Evolutionary conservation across 2,329 filamentous ascomycete species (phyloP).

Genomic region (Arthrobotrys sinensis): DNA sequence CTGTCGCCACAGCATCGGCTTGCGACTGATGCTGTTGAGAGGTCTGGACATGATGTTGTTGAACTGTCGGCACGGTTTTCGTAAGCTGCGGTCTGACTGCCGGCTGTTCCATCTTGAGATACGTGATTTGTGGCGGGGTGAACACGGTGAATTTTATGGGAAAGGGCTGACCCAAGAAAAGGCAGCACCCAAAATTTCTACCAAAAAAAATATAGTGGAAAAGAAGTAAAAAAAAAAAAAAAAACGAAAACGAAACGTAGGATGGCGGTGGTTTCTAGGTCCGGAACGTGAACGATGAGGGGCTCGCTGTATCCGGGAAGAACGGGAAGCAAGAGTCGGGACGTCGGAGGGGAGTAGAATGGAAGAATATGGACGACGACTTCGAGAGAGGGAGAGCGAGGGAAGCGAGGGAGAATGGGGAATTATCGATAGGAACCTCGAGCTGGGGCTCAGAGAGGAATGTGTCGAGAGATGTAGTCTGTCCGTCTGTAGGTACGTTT

Average conservation of each 20-base stretch:
- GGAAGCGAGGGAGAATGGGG: constrained; percentile 22
- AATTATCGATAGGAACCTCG: constrained; percentile 17
- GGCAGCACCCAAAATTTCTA: constrained; percentile 56
- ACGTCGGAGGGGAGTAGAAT: neutral
- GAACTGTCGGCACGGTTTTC: constrained; percentile 61
- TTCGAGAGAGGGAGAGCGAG: neutral
- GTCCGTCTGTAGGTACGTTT: neutral
- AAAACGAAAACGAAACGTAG: neutral
- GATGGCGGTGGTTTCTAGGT: neutral
- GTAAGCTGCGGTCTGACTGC: constrained; percentile 61
- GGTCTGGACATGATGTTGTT: constrained; percentile 52
- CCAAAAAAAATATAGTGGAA: constrained; percentile 40
- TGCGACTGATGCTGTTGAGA: constrained; percentile 43
- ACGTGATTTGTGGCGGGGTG: constrained; percentile 61
- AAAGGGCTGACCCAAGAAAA: constrained; percentile 52
- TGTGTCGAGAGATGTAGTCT: neutral
- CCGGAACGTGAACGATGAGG: constrained; percentile 28
- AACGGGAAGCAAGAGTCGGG: constrained; percentile 13
- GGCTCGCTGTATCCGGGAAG: constrained; percentile 38
- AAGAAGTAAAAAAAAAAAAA: constrained; percentile 6
- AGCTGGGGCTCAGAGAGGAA: constrained; percentile 3
- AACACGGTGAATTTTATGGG: constrained; percentile 58
- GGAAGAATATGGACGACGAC: constrained; percentile 1
- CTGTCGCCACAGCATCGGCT: constrained; percentile 31
- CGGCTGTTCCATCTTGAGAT: constrained; percentile 61